phyloP scores from a whole-genome alignment of 2,329 filamentous ascomycete species.

The Cyclaneusma minus region DNA sequence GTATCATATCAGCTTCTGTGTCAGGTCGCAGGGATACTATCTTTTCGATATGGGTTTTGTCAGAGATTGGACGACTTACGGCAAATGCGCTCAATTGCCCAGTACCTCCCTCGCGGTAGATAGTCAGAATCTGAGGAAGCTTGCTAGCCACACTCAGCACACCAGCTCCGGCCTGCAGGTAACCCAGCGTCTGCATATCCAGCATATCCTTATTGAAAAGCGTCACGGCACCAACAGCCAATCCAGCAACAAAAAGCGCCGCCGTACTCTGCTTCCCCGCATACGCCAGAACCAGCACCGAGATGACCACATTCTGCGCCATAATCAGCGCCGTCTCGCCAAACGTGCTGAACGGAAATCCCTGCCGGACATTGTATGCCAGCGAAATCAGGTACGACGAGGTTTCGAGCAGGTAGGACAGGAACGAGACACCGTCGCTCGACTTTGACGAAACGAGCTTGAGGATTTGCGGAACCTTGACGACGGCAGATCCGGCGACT shows the following conservation, averaged over 20 bases:
- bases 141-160: constrained; percentile 77
- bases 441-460: constrained; percentile 76
- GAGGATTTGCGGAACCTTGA: constrained; percentile 94
- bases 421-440: constrained; percentile 70
- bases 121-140: constrained; percentile 79
- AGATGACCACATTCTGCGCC: constrained; percentile 82
- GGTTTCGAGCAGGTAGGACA: constrained; percentile 87
- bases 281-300: constrained; percentile 73
- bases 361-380: constrained; percentile 81
- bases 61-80: constrained; percentile 38
- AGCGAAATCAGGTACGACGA: constrained; percentile 74
- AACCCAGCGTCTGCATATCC: constrained; percentile 27
- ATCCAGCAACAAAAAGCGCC: constrained; percentile 60
- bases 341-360: constrained; percentile 91
- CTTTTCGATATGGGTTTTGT: constrained; percentile 3
- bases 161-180: constrained; percentile 74
- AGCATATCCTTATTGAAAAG: constrained; percentile 57
- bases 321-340: constrained; percentile 90
- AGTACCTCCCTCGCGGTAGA: constrained; percentile 73
- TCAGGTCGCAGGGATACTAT: constrained; percentile 3
- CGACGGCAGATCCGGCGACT: constrained; percentile 74
- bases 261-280: constrained; percentile 52
- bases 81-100: constrained; percentile 95
- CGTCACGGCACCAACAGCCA: constrained; percentile 53
- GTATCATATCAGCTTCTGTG: background rate